phyloP scores from a whole-genome alignment of 768 basidiomycete species.

The Pholiota conissans region DNA sequence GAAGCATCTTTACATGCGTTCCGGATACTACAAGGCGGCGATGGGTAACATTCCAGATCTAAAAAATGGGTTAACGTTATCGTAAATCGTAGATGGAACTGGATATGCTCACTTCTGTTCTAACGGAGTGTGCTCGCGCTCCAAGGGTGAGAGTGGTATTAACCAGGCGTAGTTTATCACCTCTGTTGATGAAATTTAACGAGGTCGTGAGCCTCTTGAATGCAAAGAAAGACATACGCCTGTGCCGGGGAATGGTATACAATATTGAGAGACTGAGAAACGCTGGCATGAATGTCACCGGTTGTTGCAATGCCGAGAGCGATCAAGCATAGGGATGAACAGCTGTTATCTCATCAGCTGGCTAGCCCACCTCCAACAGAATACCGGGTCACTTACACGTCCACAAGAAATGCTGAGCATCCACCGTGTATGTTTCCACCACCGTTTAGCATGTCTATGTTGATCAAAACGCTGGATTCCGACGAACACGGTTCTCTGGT shows the following conservation, averaged over 20 bases:
- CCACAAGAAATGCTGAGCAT: slow-evolving; percentile 52
- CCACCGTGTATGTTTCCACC: slow-evolving; percentile 49
- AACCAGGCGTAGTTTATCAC: slow-evolving; percentile 51
- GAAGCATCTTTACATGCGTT: slow-evolving; percentile 54
- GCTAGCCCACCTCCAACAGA: neutral
- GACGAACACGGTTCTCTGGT: neutral
- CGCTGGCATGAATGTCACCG: slow-evolving; percentile 27
- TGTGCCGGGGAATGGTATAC: slow-evolving; percentile 57
- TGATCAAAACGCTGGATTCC: neutral
- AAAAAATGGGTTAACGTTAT: neutral
- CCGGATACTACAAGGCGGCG: slow-evolving; percentile 55
- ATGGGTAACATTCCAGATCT: slow-evolving; percentile 59
- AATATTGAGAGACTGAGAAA: slow-evolving; percentile 53
- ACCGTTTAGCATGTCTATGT: slow-evolving; percentile 52
- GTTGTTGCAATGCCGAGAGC: slow-evolving; percentile 28
- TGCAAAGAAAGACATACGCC: slow-evolving; percentile 33
- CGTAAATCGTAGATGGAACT: too few relatives aligned
- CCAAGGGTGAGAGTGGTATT: slow-evolving; percentile 53
- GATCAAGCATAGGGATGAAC: slow-evolving; percentile 46
- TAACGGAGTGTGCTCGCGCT: slow-evolving; percentile 43
- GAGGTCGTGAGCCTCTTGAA: neutral
- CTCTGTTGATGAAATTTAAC: slow-evolving; percentile 28
- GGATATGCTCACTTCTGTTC: slow-evolving; percentile 41
- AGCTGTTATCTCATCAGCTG: slow-evolving; percentile 28
- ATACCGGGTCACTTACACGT: slow-evolving; percentile 37